These are phyloP conservation scores for Setomelanomma holmii DNA, from an alignment of 2,329 filamentous ascomycete genomes.

Conservation along the genomic window DNA sequence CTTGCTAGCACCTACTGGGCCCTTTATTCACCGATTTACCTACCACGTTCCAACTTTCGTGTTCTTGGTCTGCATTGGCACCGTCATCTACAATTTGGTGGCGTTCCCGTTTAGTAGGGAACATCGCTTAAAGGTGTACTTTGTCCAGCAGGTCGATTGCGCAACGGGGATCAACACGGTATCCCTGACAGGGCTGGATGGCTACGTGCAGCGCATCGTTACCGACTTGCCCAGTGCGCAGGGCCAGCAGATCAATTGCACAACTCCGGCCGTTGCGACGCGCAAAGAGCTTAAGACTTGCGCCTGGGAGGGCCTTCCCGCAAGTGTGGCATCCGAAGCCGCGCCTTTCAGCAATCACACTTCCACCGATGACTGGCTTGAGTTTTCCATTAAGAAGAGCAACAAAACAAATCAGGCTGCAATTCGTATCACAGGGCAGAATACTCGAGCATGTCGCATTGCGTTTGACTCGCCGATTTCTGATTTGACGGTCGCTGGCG, in stretches of 20 bases:
- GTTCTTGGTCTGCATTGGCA: conserved; percentile 74
- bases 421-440: conserved; percentile 72
- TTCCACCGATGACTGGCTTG: conserved; percentile 62
- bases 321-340: conserved; percentile 64
- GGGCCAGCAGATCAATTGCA: conserved; percentile 60
- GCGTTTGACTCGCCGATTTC: conserved; percentile 73
- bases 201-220: conserved; percentile 63
- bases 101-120: conserved; percentile 87
- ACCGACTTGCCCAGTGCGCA: conserved; percentile 73
- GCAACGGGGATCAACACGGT: conserved; percentile 73
- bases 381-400: conserved; percentile 64
- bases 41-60: conserved; percentile 82
- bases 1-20: conserved; percentile 76
- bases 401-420: conserved; percentile 61
- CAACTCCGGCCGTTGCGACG: conserved; percentile 49
- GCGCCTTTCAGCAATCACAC: conserved; percentile 34
- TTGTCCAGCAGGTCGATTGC: conserved; percentile 81
- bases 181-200: conserved; percentile 52
- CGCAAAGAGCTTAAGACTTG: conserved; percentile 68
- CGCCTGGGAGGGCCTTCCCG: conserved; percentile 72
- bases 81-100: conserved; percentile 82
- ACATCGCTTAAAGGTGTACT: conserved; percentile 85
- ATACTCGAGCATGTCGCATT: conserved; percentile 81
- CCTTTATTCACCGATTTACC: conserved; percentile 86
- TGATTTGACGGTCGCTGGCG: conserved; percentile 69